Conservation (phyloP, 2,329 filamentous ascomycete genomes). For the Colletotrichum sp. region DNA sequence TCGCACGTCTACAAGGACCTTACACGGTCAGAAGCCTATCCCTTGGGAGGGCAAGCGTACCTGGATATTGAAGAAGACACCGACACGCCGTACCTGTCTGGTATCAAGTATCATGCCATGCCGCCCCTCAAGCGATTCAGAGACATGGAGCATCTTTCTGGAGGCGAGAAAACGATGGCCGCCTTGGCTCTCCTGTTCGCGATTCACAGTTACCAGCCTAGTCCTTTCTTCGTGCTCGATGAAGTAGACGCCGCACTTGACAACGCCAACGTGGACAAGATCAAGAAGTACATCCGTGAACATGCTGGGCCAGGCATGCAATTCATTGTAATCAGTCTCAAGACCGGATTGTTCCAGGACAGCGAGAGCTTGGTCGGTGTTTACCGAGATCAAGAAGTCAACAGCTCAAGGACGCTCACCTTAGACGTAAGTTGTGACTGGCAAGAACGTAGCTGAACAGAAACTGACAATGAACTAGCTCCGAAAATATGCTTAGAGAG, state of each 20-base stretch:
- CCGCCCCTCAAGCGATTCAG: constrained; percentile 97
- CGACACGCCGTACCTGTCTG: constrained; percentile 94
- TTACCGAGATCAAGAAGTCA: constrained; percentile 92
- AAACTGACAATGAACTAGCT: constrained; percentile 8
- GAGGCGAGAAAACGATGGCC: constrained; percentile 98
- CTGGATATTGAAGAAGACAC: constrained; percentile 92
- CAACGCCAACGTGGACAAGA: constrained; percentile 94
- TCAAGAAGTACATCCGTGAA: constrained; percentile 94
- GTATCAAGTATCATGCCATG: constrained; percentile 99
- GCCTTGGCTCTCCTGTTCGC: constrained; percentile 95
- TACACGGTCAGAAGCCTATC: constrained; percentile 88
- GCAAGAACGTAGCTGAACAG: neutral
- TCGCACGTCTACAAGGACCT: constrained; percentile 93
- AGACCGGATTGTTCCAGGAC: constrained; percentile 94
- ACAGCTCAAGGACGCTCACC: constrained; percentile 89
- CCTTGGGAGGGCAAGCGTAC: constrained; percentile 87
- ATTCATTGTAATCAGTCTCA: constrained; percentile 97
- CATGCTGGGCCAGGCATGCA: constrained; percentile 98
- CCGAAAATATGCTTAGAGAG: constrained; percentile 9
- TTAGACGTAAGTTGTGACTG: constrained; percentile 78
- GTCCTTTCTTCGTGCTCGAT: constrained; percentile 96
- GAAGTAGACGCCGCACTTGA: constrained; percentile 98
- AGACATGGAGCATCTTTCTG: constrained; percentile 98
- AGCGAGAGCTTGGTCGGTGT: constrained; percentile 96
- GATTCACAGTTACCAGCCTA: constrained; percentile 94